These are phyloP conservation scores for Phytophthora sp. DNA, from an alignment of 352 stramenopile species.

Conservation along the genomic window DNA sequence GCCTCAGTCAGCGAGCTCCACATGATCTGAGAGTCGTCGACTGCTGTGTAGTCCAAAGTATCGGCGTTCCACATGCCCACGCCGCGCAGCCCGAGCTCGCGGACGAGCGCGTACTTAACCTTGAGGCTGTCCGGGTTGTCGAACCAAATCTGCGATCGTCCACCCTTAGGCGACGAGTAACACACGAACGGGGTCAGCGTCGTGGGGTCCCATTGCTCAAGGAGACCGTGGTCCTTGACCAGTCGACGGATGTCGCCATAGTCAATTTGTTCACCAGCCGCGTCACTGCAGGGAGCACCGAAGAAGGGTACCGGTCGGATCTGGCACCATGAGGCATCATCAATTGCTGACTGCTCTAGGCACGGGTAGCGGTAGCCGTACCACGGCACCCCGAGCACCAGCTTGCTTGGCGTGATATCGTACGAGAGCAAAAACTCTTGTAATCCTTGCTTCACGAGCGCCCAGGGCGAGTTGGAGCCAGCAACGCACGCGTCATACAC, in stretches of 20 bases:
- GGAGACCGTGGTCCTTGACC: slow-evolving; percentile 28
- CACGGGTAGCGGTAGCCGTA: slow-evolving; percentile 92
- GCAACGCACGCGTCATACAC: slow-evolving; percentile 91
- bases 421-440: slow-evolving; percentile 76
- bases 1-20: slow-evolving; percentile 54
- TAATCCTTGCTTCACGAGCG: slow-evolving; percentile 76
- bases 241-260: slow-evolving; percentile 59
- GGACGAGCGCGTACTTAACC: slow-evolving; percentile 64
- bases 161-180: slow-evolving; percentile 15
- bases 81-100: slow-evolving; percentile 54
- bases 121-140: slow-evolving; percentile 68
- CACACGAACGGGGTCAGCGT: slow-evolving; percentile 64
- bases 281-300: slow-evolving; percentile 79
- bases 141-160: slow-evolving; percentile 70
- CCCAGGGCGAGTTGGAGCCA: slow-evolving; percentile 80
- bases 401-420: slow-evolving; percentile 65
- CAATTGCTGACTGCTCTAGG: slow-evolving; percentile 22
- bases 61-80: slow-evolving; percentile 88
- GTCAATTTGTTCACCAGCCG: slow-evolving; percentile 66
- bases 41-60: slow-evolving; percentile 62
- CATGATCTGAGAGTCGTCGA: slow-evolving; percentile 55
- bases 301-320: slow-evolving; percentile 61
- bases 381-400: slow-evolving; percentile 92
- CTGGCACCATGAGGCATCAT: slow-evolving; percentile 28
- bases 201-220: slow-evolving; percentile 58